Conservation (phyloP, 441 rosid genomes). For the Syzygium syzygioides region DNA sequence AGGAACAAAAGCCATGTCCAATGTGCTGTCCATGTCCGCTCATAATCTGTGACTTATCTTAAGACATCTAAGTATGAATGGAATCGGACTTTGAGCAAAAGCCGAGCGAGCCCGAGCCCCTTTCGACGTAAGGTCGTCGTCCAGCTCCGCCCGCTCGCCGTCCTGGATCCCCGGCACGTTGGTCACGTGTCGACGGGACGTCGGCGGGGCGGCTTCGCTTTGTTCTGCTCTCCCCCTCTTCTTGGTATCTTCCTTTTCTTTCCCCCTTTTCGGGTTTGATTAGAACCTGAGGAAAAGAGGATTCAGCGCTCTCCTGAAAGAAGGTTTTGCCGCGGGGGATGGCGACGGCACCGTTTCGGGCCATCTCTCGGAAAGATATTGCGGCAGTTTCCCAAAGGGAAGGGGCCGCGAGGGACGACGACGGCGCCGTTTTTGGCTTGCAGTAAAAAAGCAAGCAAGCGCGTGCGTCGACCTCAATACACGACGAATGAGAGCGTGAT, state of each 20-base stretch:
- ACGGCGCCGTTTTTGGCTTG: neutral
- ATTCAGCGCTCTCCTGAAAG: neutral
- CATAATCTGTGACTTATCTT: neutral
- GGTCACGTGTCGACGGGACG: neutral
- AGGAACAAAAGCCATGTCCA: neutral
- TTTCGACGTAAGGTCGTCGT: neutral
- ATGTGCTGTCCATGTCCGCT: neutral
- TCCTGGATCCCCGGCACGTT: neutral
- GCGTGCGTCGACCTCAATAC: neutral
- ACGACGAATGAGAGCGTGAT: neutral
- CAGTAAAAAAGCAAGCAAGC: neutral
- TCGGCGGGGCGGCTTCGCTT: neutral
- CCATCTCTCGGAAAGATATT: neutral
- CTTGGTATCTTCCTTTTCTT: neutral
- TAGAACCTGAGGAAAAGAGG: neutral
- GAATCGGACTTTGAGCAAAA: neutral
- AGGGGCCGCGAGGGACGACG: neutral
- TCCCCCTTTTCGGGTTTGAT: neutral
- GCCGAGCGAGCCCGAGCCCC: neutral
- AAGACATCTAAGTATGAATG: neutral
- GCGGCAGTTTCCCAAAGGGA: neutral
- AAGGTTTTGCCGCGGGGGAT: neutral
- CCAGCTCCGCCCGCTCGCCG: fast-evolving
- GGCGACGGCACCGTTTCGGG: neutral
- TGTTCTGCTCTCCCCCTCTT: neutral